Evolutionary conservation across 1,284 basidiomycete genomes (phyloP).

Genomic region (Tranzscheliella williamsii): DNA sequence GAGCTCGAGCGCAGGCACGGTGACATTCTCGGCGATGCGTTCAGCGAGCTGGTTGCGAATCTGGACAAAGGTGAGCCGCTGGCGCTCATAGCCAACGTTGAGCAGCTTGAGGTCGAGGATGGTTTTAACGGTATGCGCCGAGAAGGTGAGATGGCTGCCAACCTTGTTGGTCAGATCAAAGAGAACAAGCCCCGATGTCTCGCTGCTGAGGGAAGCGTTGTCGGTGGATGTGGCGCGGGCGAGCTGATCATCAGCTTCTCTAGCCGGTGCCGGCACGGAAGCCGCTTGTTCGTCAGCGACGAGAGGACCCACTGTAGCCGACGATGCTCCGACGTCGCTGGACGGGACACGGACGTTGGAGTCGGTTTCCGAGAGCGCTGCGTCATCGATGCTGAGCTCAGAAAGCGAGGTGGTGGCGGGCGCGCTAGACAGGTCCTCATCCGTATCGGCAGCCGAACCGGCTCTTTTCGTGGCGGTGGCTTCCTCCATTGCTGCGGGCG

Average conservation of each 20-base stretch:
- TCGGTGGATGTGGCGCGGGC: slow-evolving; percentile 8
- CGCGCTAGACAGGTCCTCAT: slow-evolving; percentile 21
- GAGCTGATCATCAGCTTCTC: slow-evolving; percentile 6
- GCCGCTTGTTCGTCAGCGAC: slow-evolving; percentile 2
- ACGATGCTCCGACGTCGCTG: slow-evolving; percentile 2
- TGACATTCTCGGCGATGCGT: slow-evolving; percentile 39
- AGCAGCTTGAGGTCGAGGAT: slow-evolving; percentile 47
- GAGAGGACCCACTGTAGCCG: background rate
- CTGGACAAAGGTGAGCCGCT: slow-evolving; percentile 47
- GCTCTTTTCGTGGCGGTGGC: slow-evolving; percentile 12
- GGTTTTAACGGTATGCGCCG: slow-evolving; percentile 47
- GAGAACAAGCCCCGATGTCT: slow-evolving; percentile 36
- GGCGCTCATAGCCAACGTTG: slow-evolving; percentile 45
- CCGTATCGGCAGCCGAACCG: slow-evolving; percentile 29
- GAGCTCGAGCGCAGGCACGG: slow-evolving; percentile 45
- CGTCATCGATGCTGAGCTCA: slow-evolving; percentile 22
- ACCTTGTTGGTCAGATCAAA: slow-evolving; percentile 44
- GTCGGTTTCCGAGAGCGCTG: slow-evolving; percentile 22
- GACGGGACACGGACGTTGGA: slow-evolving; percentile 19
- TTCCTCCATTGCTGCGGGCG: slow-evolving; percentile 16
- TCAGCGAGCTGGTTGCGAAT: slow-evolving; percentile 40
- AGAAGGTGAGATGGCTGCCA: slow-evolving; percentile 21
- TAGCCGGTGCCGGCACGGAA: slow-evolving; percentile 11
- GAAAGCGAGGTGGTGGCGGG: slow-evolving; percentile 27
- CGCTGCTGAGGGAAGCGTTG: slow-evolving; percentile 16